These are phyloP conservation scores for Chrysoporthe austroafricana DNA, from an alignment of 2,329 filamentous ascomycete genomes.

Conservation along the genomic window DNA sequence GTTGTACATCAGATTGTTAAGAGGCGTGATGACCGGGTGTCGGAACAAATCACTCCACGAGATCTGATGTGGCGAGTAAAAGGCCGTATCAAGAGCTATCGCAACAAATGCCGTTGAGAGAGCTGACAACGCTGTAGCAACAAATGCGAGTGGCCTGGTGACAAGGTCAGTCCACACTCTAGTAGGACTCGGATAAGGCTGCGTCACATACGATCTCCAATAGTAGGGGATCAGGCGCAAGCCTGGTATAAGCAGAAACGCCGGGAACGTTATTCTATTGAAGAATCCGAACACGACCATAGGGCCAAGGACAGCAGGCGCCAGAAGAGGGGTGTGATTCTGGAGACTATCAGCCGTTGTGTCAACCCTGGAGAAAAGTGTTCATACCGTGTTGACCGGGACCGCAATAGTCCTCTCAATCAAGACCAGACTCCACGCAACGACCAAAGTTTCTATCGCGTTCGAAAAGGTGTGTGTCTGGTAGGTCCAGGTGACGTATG, in stretches of 20 bases:
- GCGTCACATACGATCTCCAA: constrained; percentile 67
- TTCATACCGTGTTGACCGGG: constrained; percentile 63
- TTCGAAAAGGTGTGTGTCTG: constrained; percentile 99
- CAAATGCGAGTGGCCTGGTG: constrained; percentile 61
- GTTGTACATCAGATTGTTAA: constrained; percentile 81
- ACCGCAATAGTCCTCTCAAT: constrained; percentile 79
- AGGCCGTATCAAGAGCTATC: constrained; percentile 81
- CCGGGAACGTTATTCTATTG: constrained; percentile 96
- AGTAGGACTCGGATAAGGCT: constrained; percentile 8
- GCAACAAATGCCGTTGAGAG: constrained; percentile 72
- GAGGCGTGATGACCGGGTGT: constrained; percentile 72
- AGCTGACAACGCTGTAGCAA: constrained; percentile 67
- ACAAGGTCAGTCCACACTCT: constrained; percentile 29
- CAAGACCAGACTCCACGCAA: constrained; percentile 91
- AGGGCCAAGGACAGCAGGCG: constrained; percentile 78
- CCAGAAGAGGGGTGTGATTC: constrained; percentile 75
- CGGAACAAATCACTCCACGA: constrained; percentile 66
- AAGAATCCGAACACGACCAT: constrained; percentile 86
- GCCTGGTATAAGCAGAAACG: constrained; percentile 84
- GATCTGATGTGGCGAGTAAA: constrained; percentile 70
- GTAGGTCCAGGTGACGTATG: constrained; percentile 98
- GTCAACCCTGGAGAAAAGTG: constrained; percentile 14
- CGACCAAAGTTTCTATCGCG: constrained; percentile 89
- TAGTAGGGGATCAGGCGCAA: constrained; percentile 86
- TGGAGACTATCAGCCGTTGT: constrained; percentile 42